Percentiles rank a stretch among this genome's conserved stretches.
Evolutionary conservation across 805 yeast genomes (phyloP).

Genomic region (Candida ovalis): DNA sequence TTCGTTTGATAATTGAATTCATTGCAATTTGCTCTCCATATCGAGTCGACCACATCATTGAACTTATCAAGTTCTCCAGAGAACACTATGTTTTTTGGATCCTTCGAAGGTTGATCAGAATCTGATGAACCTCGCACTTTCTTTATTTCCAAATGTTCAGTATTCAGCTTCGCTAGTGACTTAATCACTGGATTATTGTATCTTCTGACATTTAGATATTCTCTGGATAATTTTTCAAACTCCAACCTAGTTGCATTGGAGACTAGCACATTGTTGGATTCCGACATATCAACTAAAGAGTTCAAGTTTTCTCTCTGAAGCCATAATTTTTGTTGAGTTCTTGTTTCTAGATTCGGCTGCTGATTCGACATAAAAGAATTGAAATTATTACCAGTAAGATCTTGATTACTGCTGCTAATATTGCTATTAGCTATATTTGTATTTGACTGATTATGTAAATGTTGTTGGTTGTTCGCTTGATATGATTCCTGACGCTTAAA

Average conservation of each 20-base stretch:
- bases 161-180: constrained; percentile 50
- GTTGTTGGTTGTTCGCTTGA: constrained; percentile 3
- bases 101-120: not conserved
- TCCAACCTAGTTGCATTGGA: constrained; percentile 59
- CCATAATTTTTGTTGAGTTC: constrained; percentile 86
- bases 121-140: constrained; percentile 7
- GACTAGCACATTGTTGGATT: constrained; percentile 21
- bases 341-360: constrained; percentile 45
- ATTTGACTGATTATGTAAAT: not conserved
- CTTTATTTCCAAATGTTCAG: constrained; percentile 6
- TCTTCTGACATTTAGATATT: constrained; percentile 64
- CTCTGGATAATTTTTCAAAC: constrained; percentile 73
- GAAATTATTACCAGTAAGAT: constrained; percentile 3
- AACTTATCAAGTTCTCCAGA: constrained; percentile 10
- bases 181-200: constrained; percentile 67
- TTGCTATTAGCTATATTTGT: not conserved
- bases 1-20: constrained; percentile 9
- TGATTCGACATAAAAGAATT: constrained; percentile 32
- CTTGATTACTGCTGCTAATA: not conserved
- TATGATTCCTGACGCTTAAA: constrained; percentile 21
- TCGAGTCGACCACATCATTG: constrained; percentile 9
- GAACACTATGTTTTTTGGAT: not conserved
- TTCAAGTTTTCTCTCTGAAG: constrained; percentile 63
- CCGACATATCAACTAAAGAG: constrained; percentile 55
- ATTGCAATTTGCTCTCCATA: constrained; percentile 18